Evolutionary conservation across 148 eudicot genomes (phyloP).

Genomic region (Fallopia convolvulus): DNA sequence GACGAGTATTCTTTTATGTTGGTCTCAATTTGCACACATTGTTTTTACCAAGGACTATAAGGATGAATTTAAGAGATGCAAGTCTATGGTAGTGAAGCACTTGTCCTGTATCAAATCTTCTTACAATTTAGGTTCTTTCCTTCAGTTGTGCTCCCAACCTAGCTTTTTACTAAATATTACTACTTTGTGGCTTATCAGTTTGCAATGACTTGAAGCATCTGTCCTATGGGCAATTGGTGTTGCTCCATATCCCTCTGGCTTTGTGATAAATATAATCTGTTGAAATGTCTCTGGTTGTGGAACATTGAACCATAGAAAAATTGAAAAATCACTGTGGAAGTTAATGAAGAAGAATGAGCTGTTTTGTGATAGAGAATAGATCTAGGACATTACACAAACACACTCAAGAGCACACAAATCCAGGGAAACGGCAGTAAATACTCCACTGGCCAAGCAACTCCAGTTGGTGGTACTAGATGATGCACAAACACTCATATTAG

Average conservation of each 20-base stretch:
- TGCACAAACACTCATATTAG: background rate
- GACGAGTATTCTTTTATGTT: too few relatives aligned
- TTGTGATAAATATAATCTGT: background rate
- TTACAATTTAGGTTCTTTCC: background rate
- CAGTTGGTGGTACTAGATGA: background rate
- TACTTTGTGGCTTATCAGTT: background rate
- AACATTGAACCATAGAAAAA: background rate
- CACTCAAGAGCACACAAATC: too few relatives aligned
- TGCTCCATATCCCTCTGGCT: background rate
- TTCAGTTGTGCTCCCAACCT: background rate
- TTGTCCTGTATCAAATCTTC: background rate
- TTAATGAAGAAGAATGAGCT: background rate
- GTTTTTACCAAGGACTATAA: too few relatives aligned
- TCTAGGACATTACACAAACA: too few relatives aligned
- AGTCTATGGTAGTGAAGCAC: background rate
- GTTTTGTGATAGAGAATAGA: background rate
- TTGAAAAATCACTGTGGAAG: background rate
- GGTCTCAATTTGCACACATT: too few relatives aligned
- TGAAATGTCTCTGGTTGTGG: background rate
- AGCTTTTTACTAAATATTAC: background rate
- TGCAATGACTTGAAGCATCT: background rate
- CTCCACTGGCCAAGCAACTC: too few relatives aligned
- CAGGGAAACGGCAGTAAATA: too few relatives aligned
- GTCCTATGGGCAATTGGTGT: background rate
- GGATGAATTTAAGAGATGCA: background rate